Conservation (phyloP, 257 asterid genomes). For the Scutellaria baicalensis region DNA sequence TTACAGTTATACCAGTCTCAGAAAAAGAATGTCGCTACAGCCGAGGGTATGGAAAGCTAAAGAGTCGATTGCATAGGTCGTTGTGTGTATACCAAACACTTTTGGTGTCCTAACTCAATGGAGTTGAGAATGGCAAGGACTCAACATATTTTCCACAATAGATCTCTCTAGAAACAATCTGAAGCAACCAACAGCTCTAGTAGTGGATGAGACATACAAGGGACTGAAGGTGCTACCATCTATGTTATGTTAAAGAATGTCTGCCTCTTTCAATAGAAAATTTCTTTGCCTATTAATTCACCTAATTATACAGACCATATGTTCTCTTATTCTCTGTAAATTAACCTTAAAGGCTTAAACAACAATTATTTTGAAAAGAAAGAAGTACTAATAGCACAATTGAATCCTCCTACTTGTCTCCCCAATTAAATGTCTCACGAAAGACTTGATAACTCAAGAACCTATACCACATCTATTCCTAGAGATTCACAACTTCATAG, state of each 20-base stretch:
- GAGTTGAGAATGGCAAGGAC: background rate
- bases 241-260: background rate
- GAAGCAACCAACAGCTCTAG: background rate
- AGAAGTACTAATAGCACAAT: too few relatives aligned
- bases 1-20: too few relatives aligned
- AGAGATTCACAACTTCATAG: background rate
- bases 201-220: background rate
- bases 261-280: background rate
- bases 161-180: background rate
- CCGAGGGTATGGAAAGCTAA: too few relatives aligned
- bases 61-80: too few relatives aligned
- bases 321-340: too few relatives aligned
- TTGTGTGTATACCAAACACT: too few relatives aligned
- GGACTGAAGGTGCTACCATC: background rate
- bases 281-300: too few relatives aligned
- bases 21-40: too few relatives aligned
- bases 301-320: too few relatives aligned
- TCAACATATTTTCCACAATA: background rate
- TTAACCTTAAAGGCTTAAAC: too few relatives aligned
- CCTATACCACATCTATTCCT: background rate
- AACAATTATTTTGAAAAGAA: too few relatives aligned
- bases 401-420: background rate
- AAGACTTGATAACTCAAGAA: background rate
- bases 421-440: background rate
- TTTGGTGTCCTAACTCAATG: background rate